phyloP scores from a whole-genome alignment of 768 basidiomycete species.

The Amanita rimosa region DNA sequence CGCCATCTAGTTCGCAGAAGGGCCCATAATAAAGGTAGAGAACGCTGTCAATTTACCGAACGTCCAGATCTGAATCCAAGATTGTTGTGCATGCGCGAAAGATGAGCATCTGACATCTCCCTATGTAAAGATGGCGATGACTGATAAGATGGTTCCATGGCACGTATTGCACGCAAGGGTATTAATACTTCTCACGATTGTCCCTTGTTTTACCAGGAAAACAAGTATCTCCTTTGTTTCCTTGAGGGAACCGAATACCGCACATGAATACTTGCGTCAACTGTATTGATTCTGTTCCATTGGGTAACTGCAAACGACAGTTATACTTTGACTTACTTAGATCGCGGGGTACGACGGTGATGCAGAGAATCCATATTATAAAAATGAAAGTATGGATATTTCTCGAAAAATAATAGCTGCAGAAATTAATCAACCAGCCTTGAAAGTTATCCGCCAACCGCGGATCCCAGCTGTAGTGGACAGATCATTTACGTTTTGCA shows the following conservation, averaged over 20 bases:
- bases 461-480: not conserved
- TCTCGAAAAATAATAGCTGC: conserved; percentile 30
- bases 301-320: conserved; percentile 20
- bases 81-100: conserved; percentile 41
- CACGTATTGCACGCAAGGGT: conserved; percentile 18
- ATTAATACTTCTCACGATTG: too few species aligned
- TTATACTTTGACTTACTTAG: too few species aligned
- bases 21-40: conserved; percentile 35
- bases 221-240: too few species aligned
- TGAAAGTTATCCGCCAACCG: not conserved
- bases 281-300: too few species aligned
- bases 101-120: conserved; percentile 41
- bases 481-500: not conserved
- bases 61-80: not conserved
- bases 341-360: too few species aligned
- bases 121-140: conserved; percentile 43
- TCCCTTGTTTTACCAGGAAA: conserved; percentile 17
- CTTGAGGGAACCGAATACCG: too few species aligned
- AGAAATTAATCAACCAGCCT: conserved; percentile 29
- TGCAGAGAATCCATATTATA: conserved; percentile 21
- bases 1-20: conserved; percentile 15
- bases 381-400: conserved; percentile 41
- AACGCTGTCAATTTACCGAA: conserved; percentile 27
- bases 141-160: conserved; percentile 43
- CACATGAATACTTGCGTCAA: too few species aligned